Conservation (phyloP, 108 stramenopile genomes). For the Ochromonas danica region DNA sequence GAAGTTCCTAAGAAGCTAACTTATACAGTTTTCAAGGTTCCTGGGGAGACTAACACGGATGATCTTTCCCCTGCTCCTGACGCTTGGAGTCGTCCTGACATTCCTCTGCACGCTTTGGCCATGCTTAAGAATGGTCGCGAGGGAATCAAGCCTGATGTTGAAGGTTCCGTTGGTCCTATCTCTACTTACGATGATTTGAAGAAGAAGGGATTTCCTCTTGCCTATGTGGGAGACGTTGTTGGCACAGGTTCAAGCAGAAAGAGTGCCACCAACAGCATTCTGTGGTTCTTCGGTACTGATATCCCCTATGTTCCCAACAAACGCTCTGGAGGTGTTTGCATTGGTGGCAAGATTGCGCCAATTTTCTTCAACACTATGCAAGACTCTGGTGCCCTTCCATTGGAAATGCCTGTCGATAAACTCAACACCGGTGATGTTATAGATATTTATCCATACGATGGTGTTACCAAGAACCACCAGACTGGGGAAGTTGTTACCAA, state of each 20-base stretch:
- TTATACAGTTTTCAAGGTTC: constrained; percentile 91
- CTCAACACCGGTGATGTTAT: constrained; percentile 90
- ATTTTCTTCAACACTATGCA: constrained; percentile 97
- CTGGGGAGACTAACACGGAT: constrained; percentile 96
- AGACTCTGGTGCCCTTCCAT: constrained; percentile 89
- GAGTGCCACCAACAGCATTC: constrained; percentile 88
- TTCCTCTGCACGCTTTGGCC: constrained; percentile 86
- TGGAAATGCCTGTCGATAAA: constrained; percentile 78
- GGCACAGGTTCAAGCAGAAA: constrained; percentile 87
- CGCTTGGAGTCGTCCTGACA: constrained; percentile 90
- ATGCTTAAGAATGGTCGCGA: constrained; percentile 93
- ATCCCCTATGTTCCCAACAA: constrained; percentile 89
- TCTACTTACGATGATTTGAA: constrained; percentile 71
- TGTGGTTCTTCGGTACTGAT: constrained; percentile 89
- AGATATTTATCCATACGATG: constrained; percentile 81
- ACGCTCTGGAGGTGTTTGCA: constrained; percentile 77
- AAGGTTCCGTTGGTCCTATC: constrained; percentile 77
- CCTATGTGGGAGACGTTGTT: constrained; percentile 94
- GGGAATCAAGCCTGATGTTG: constrained; percentile 73
- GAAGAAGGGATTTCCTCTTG: constrained; percentile 77
- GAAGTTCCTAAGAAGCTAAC: constrained; percentile 78
- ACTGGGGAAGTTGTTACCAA: constrained; percentile 75
- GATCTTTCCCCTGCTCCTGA: constrained; percentile 88
- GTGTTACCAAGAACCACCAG: constrained; percentile 66
- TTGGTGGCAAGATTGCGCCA: constrained; percentile 91